phyloP scores from a whole-genome alignment of 495 filamentous ascomycete genomes.

The Friedmanniomyces simplex region DNA sequence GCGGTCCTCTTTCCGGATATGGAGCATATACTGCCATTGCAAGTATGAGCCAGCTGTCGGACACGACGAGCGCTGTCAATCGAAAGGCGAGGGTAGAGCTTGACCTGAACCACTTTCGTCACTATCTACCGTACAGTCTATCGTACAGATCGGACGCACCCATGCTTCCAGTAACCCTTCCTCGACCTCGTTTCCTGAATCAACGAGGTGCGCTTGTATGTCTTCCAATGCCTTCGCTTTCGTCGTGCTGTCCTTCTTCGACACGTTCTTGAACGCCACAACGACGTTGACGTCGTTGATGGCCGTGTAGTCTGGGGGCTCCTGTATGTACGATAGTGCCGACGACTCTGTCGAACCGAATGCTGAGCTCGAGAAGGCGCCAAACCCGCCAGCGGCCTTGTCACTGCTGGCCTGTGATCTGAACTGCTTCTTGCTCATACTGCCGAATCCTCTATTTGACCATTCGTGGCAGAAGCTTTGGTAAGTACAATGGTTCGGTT shows the following conservation, averaged over 20 bases:
- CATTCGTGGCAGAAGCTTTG: background rate
- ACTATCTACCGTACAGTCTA: constrained; percentile 19
- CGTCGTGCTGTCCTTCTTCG: constrained; percentile 87
- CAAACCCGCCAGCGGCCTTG: constrained; percentile 39
- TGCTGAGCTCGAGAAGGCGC: constrained; percentile 36
- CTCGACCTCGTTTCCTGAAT: constrained; percentile 49
- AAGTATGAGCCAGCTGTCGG: constrained; percentile 66
- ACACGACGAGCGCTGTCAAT: constrained; percentile 83
- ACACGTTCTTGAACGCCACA: constrained; percentile 81
- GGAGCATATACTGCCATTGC: constrained; percentile 62
- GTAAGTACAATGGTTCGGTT: too few relatives aligned
- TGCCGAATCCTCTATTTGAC: background rate
- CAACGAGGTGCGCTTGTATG: constrained; percentile 52
- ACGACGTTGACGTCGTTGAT: constrained; percentile 71
- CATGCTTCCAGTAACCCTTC: constrained; percentile 74
- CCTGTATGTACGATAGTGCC: constrained; percentile 68
- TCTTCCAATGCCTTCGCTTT: constrained; percentile 91
- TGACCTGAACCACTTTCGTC: constrained; percentile 47
- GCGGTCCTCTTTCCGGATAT: constrained; percentile 71
- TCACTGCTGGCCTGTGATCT: constrained; percentile 65
- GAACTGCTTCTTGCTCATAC: constrained; percentile 55
- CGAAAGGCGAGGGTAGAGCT: constrained; percentile 74
- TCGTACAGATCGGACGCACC: constrained; percentile 47
- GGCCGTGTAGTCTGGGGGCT: constrained; percentile 68
- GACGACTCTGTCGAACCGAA: constrained; percentile 45